Evolutionary conservation across 1,284 basidiomycete genomes (phyloP).

Genomic region (Ganoderma multipileum): DNA sequence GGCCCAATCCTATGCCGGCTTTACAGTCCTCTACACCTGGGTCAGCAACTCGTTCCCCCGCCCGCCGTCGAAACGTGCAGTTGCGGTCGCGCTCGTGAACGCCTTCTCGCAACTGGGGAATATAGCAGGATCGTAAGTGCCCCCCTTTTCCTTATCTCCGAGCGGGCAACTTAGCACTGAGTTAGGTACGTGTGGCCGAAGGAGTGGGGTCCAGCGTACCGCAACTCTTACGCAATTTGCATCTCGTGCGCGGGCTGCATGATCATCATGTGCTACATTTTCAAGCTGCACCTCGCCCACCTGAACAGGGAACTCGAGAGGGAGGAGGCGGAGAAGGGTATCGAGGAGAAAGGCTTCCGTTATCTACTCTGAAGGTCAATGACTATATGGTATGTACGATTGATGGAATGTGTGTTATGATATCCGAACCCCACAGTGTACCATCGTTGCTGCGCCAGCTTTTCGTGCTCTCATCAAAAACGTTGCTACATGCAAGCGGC

Average conservation of each 20-base stretch:
- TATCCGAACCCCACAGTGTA: neutral
- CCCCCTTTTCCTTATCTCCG: neutral
- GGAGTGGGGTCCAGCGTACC: constrained; percentile 50
- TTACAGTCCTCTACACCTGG: constrained; percentile 77
- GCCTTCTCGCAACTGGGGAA: constrained; percentile 77
- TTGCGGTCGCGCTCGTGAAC: constrained; percentile 78
- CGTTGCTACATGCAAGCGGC: neutral
- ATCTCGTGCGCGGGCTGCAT: constrained; percentile 49
- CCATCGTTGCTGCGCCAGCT: neutral
- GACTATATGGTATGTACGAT: neutral
- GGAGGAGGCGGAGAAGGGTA: constrained; percentile 40
- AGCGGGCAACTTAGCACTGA: neutral
- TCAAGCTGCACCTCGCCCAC: constrained; percentile 48
- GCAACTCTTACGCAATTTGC: constrained; percentile 56
- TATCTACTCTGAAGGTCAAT: constrained; percentile 28
- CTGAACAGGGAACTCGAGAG: constrained; percentile 45
- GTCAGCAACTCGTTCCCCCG: constrained; percentile 72
- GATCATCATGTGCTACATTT: constrained; percentile 56
- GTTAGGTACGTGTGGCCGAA: constrained; percentile 48
- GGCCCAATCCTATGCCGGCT: constrained; percentile 77
- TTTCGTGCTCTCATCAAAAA: neutral
- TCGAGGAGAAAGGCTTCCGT: constrained; percentile 35
- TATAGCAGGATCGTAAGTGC: constrained; percentile 65
- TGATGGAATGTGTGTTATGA: neutral
- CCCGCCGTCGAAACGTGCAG: constrained; percentile 76